Conservation (phyloP, 2,329 filamentous ascomycete genomes). For the Purpureocillium lavendulum region DNA sequence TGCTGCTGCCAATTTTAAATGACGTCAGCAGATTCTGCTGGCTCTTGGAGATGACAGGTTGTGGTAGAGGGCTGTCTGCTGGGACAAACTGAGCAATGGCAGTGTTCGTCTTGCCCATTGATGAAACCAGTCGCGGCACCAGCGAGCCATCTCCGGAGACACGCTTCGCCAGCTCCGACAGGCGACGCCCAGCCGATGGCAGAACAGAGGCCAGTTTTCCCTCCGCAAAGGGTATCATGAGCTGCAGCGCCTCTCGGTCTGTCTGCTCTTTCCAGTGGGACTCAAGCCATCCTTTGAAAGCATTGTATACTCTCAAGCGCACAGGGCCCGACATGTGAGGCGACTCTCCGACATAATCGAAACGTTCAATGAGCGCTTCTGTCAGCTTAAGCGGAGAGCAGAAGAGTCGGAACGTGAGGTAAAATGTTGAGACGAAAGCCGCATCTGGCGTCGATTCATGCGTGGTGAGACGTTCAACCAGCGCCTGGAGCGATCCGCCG, state of each 20-base stretch:
- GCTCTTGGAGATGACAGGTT: constrained; percentile 63
- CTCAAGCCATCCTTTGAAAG: constrained; percentile 95
- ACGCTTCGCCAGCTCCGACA: constrained; percentile 71
- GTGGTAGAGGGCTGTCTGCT: constrained; percentile 62
- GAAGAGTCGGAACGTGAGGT: constrained; percentile 91
- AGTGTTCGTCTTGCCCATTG: constrained; percentile 80
- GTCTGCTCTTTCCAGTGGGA: constrained; percentile 84
- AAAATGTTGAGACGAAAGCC: constrained; percentile 89
- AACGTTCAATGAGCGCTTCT: constrained; percentile 77
- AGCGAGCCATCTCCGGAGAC: constrained; percentile 67
- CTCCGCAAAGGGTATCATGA: constrained; percentile 75
- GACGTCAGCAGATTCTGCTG: constrained; percentile 64
- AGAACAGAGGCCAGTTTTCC: constrained; percentile 59
- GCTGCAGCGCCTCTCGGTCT: constrained; percentile 65
- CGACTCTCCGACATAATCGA: constrained; percentile 81
- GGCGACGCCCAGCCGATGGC: constrained; percentile 69
- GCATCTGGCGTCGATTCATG: constrained; percentile 89
- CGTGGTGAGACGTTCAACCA: constrained; percentile 90
- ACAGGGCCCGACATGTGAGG: constrained; percentile 69
- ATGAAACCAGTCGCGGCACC: constrained; percentile 75
- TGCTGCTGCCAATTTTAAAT: constrained; percentile 64
- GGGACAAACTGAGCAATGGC: constrained; percentile 63
- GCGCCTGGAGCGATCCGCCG: constrained; percentile 78
- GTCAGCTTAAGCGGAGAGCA: constrained; percentile 74
- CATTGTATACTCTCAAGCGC: constrained; percentile 85